A percentile compares a stretch with the other conserved stretches of the same genome.
phyloP scores from a whole-genome alignment of 768 basidiomycete genomes.

The Boletus barrowsii region DNA sequence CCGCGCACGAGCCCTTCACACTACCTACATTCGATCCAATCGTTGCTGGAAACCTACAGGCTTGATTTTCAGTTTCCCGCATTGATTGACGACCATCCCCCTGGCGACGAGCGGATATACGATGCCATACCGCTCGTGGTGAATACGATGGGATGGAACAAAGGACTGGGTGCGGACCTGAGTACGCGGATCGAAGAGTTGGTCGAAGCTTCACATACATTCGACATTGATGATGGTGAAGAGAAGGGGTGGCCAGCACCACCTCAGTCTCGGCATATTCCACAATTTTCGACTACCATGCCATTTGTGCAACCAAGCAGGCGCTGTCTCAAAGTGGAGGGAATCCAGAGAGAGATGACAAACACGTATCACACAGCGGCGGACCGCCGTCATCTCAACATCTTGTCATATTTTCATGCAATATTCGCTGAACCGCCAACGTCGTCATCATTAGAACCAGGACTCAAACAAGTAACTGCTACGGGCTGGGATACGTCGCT shows the following conservation, averaged over 20 bases:
- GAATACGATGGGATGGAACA: constrained; percentile 97
- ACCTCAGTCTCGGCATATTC: constrained; percentile 4
- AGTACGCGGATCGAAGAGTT: constrained; percentile 65
- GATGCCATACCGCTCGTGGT: constrained; percentile 79
- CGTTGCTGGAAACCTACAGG: constrained; percentile 64
- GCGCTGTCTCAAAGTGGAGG: constrained; percentile 31
- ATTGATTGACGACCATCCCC: constrained; percentile 26
- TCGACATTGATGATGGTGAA: constrained; percentile 21
- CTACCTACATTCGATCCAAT: constrained; percentile 68
- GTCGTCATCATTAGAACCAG: constrained; percentile 13
- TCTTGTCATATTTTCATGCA: constrained; percentile 78
- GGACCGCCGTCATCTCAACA: constrained; percentile 68
- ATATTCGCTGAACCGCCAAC: constrained; percentile 32
- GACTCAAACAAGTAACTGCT: constrained; percentile 38
- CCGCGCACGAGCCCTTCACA: constrained; percentile 73
- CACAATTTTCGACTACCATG: neutral
- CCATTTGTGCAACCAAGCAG: constrained; percentile 1
- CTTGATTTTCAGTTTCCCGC: constrained; percentile 60
- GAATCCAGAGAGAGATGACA: constrained; percentile 39
- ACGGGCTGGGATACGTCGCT: constrained; percentile 60
- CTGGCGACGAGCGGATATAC: constrained; percentile 39
- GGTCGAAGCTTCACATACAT: constrained; percentile 46
- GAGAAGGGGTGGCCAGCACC: constrained; percentile 22
- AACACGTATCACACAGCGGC: constrained; percentile 37
- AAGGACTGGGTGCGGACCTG: constrained; percentile 87